These are phyloP conservation scores for Ormosia semicastrata DNA, from an alignment of 306 rosid species.

Conservation along the genomic window DNA sequence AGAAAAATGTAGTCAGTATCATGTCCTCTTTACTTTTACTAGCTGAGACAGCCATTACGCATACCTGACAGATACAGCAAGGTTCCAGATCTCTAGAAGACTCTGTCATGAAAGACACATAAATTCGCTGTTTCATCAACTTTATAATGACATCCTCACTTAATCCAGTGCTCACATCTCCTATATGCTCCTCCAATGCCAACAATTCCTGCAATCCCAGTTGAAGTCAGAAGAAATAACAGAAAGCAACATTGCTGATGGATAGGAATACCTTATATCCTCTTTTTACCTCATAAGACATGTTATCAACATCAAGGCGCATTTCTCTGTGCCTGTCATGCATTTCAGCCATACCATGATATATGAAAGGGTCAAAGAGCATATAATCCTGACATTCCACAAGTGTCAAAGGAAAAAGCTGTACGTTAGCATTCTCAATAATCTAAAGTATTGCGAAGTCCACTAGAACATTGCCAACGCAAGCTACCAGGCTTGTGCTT, in stretches of 20 bases:
- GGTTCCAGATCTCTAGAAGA: slow-evolving; percentile 58
- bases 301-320: slow-evolving; percentile 96
- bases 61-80: slow-evolving; percentile 88
- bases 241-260: slow-evolving; percentile 19
- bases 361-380: slow-evolving; percentile 74
- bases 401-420: slow-evolving; percentile 21
- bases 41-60: neutral
- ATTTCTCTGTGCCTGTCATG: slow-evolving; percentile 92
- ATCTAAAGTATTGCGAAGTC: slow-evolving; percentile 3
- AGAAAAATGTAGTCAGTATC: neutral
- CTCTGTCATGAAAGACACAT: slow-evolving; percentile 26
- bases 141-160: slow-evolving; percentile 57
- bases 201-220: slow-evolving; percentile 65
- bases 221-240: slow-evolving; percentile 21
- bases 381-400: slow-evolving; percentile 65
- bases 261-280: slow-evolving; percentile 17
- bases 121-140: slow-evolving; percentile 57
- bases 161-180: slow-evolving; percentile 81
- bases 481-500: slow-evolving; percentile 24
- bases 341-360: slow-evolving; percentile 78
- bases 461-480: neutral
- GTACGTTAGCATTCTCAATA: slow-evolving; percentile 12
- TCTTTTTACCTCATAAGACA: slow-evolving; percentile 81
- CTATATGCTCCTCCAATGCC: slow-evolving; percentile 88
- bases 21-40: neutral